A percentile compares a stretch with the other conserved stretches of the same genome.
Evolutionary conservation across 2,329 filamentous ascomycete species (phyloP).

Genomic region (Hirsutella thompsonii): DNA sequence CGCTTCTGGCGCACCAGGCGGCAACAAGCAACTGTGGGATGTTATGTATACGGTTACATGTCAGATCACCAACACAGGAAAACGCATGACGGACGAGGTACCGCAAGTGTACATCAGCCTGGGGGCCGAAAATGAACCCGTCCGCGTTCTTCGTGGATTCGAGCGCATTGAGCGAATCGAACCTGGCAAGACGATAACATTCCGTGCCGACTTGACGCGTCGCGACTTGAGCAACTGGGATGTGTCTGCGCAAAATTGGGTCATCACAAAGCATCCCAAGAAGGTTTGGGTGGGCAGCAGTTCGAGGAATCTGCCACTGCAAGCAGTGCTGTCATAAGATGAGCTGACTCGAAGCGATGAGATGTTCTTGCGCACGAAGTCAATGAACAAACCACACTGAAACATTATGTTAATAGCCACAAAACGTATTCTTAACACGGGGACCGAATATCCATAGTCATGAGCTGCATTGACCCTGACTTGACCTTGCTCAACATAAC

Average conservation of each 20-base stretch:
- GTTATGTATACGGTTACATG: conserved; percentile 54
- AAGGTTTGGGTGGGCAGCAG: conserved; percentile 41
- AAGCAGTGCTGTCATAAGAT: conserved; percentile 6
- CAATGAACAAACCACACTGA: too few relatives aligned
- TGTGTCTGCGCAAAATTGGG: conserved; percentile 68
- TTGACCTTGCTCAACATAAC: too few relatives aligned
- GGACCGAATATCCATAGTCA: too few relatives aligned
- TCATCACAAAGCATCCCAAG: conserved; percentile 39
- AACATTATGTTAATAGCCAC: too few relatives aligned
- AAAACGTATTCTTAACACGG: too few relatives aligned
- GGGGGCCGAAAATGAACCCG: conserved; percentile 61
- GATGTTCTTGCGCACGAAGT: too few relatives aligned
- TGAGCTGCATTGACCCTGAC: too few relatives aligned
- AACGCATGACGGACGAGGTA: conserved; percentile 53
- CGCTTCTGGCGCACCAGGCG: conserved; percentile 43
- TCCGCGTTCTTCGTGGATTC: conserved; percentile 62
- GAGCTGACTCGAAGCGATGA: too few relatives aligned
- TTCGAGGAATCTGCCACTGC: conserved; percentile 39
- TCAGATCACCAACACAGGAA: conserved; percentile 60
- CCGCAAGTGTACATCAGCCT: conserved; percentile 70
- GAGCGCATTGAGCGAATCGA: conserved; percentile 57
- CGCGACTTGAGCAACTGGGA: conserved; percentile 88
- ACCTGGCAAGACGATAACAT: conserved; percentile 53
- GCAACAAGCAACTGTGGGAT: conserved; percentile 55
- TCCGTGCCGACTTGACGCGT: conserved; percentile 57